Base-by-base conservation (phyloP, 2,329 filamentous ascomycete genomes). In the Hypoxylon sp. region DNA sequence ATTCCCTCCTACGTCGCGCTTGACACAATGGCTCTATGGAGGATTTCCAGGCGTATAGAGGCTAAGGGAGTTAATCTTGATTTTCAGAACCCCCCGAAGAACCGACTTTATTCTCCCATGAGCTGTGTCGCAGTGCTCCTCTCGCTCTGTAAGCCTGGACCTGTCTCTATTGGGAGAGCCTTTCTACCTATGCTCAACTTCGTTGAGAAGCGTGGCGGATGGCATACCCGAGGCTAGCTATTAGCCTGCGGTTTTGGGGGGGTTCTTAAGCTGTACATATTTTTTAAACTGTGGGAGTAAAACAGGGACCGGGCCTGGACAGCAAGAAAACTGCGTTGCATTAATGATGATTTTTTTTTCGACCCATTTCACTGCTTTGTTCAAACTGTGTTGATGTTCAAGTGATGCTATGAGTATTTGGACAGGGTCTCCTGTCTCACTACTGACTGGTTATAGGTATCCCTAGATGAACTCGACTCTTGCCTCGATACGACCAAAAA, bases 231-330 rank as follows among this genome's bases (percentile, higher is more conserved):
- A 41, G 35, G 58, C 45, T 51, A 38, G 21, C 48, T 40, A 21
- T 48, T 17, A 31, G 47, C 47, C 55, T 48, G 40, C 27, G 45
- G 45, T 46, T 49, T 13, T 24, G 61, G 47, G 50, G 55, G 54
- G 21, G 23, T 29, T 65, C 37, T 47, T 50, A 55, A 33, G 15
- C 50, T 71, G 69, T 71, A 70, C 62, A 70, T 70, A 70, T 55
- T 54, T 62, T 8, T 59, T 55, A 51, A 58, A 58, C 24, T 58
- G 58, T 62, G 55, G 66, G 61, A 61, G 48, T 60, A 62, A 59
- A 58, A 55, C 58, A 62, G 43, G 55, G 57, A 56, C 55, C 17
- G 41, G 26, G 58, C 47, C 37, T 37, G 55, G 62, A 62, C n/a
- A 47, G 52, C 52, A 65, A 62, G 61, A 66, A 67, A 68, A 62